Percentiles rank a stretch among this genome's conserved stretches.
These are phyloP conservation scores for Holtermannia corniformis DNA, from an alignment of 768 basidiomycete species.

Conservation along the genomic window DNA sequence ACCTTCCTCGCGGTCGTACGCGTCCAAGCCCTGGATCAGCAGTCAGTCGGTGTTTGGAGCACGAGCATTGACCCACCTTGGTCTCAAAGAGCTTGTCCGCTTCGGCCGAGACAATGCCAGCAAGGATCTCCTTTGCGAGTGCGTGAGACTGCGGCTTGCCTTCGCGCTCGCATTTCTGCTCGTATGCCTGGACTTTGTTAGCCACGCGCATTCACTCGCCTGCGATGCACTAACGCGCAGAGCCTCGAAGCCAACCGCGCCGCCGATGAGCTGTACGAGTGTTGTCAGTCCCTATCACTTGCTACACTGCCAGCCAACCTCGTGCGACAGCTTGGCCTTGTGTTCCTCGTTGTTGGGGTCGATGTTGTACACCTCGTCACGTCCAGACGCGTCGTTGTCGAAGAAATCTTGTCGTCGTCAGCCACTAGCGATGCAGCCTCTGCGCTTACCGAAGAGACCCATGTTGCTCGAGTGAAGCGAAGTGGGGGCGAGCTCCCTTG, in stretches of 20 bases:
- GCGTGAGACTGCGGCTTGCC: slow-evolving; percentile 39
- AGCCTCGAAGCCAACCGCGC: slow-evolving; percentile 43
- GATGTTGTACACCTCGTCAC: slow-evolving; percentile 31
- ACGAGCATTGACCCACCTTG: slow-evolving; percentile 32
- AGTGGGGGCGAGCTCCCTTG: no score
- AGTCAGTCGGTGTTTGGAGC: not conserved
- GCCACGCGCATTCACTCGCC: no score
- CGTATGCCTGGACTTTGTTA: slow-evolving; percentile 43
- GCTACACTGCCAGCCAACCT: slow-evolving; percentile 24
- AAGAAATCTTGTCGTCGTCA: no score
- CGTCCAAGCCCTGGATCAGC: slow-evolving; percentile 28
- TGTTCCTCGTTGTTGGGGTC: slow-evolving; percentile 31
- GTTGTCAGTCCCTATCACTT: not conserved
- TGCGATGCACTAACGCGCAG: no score
- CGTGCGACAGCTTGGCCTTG: slow-evolving; percentile 33
- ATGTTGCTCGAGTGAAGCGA: no score
- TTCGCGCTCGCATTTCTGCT: slow-evolving; percentile 37
- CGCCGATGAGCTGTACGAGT: slow-evolving; percentile 11
- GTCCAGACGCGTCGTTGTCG: slow-evolving; percentile 27
- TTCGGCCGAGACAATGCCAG: slow-evolving; percentile 43
- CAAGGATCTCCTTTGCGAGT: slow-evolving; percentile 41
- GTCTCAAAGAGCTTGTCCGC: slow-evolving; percentile 44
- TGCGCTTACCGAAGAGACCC: no score
- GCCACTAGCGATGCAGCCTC: no score
- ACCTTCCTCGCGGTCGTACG: slow-evolving; percentile 36